Percentiles rank a stretch among this genome's conserved stretches.
phyloP scores from a whole-genome alignment of 805 yeast species.

The Kluyveromyces siamensis region DNA sequence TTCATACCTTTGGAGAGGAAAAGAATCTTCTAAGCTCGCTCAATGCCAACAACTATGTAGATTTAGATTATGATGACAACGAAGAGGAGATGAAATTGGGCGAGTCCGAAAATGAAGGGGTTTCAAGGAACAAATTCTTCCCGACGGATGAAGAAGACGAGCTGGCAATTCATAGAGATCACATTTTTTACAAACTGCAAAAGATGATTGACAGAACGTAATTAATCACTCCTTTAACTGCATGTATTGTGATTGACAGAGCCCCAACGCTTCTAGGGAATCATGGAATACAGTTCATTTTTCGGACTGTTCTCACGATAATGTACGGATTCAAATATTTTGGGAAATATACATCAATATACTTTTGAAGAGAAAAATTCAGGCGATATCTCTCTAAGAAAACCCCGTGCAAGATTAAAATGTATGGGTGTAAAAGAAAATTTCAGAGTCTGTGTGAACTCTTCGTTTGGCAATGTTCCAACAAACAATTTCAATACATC shows the following conservation, averaged over 20 bases:
- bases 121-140: conserved; percentile 45
- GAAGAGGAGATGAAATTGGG: conserved; percentile 6
- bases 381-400: not conserved
- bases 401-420: not conserved
- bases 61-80: conserved; percentile 19
- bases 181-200: conserved; percentile 49
- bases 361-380: not conserved
- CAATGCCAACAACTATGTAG: conserved; percentile 22
- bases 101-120: not conserved
- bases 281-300: no score
- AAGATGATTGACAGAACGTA: conserved; percentile 39
- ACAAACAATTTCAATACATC: not conserved
- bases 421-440: not conserved
- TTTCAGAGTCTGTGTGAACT: not conserved
- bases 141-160: conserved; percentile 49
- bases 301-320: not conserved
- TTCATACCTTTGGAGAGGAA: conserved; percentile 14
- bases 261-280: no score
- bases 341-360: not conserved
- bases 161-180: conserved; percentile 54
- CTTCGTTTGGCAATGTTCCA: not conserved
- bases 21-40: conserved; percentile 18
- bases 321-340: not conserved
- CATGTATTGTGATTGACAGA: no score
- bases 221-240: not conserved